These are phyloP conservation scores for Eucalyptus melliodora DNA, from an alignment of 345 rosid species.

Conservation along the genomic window DNA sequence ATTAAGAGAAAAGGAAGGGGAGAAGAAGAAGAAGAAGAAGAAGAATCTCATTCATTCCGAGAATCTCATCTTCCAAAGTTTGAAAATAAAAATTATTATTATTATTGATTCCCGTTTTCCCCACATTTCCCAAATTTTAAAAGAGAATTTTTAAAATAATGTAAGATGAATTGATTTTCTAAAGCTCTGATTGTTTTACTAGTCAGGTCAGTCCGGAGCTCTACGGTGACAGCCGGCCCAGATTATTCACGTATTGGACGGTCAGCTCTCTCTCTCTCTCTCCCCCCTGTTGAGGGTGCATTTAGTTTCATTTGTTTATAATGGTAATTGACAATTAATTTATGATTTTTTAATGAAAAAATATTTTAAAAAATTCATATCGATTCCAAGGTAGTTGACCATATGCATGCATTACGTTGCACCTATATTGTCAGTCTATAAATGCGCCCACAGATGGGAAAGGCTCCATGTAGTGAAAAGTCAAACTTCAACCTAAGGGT, in stretches of 20 bases:
- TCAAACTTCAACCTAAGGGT: background rate
- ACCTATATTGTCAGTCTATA: background rate
- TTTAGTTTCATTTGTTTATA: background rate
- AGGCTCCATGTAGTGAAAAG: background rate
- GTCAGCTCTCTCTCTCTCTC: slow-evolving; percentile 18
- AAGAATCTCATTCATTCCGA: background rate
- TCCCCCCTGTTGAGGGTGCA: accelerated
- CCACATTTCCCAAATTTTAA: background rate
- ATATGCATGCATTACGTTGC: background rate
- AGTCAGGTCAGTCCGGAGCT: slow-evolving; percentile 99
- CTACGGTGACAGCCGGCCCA: slow-evolving; percentile 91
- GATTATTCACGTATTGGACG: slow-evolving; percentile 97
- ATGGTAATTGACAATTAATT: background rate
- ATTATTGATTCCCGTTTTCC: background rate
- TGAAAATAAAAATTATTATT: too few relatives aligned
- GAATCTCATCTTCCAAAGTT: background rate
- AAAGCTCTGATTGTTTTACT: slow-evolving; percentile 64
- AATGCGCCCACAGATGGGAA: background rate
- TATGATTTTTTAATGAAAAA: background rate
- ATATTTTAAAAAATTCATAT: background rate
- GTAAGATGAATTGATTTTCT: background rate
- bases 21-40: background rate
- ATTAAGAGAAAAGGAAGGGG: background rate
- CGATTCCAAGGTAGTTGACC: background rate
- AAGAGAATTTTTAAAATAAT: background rate